Conservation (phyloP, 1,284 basidiomycete genomes). For the Ganoderma boninense region DNA sequence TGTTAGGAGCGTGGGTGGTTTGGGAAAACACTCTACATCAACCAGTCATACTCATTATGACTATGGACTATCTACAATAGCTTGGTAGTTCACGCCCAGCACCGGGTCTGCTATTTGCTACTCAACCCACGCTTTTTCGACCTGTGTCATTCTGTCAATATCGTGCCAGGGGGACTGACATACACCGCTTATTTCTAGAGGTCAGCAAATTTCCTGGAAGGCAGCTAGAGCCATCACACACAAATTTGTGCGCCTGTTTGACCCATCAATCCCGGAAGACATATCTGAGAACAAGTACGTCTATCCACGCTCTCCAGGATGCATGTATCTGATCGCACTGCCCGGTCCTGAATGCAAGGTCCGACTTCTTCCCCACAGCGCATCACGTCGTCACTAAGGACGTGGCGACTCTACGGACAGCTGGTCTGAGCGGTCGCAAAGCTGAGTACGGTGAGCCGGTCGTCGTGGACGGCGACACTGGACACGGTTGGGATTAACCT, state of each 20-base stretch:
- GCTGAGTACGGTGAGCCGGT: slow-evolving; percentile 79
- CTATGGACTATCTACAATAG: background rate
- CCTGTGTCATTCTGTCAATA: background rate
- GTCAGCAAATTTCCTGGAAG: slow-evolving; percentile 92
- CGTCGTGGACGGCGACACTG: background rate
- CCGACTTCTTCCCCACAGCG: slow-evolving; percentile 73
- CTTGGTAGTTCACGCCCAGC: background rate
- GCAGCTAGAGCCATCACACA: slow-evolving; percentile 90
- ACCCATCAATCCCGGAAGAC: slow-evolving; percentile 77
- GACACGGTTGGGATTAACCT: background rate
- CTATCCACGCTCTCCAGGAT: slow-evolving; percentile 29
- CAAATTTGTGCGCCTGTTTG: slow-evolving; percentile 81
- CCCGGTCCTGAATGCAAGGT: slow-evolving; percentile 19
- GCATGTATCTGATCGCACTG: slow-evolving; percentile 7
- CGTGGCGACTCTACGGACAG: slow-evolving; percentile 65
- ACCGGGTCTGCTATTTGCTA: background rate
- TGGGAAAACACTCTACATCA: background rate
- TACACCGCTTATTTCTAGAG: slow-evolving; percentile 48
- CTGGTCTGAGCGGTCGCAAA: slow-evolving; percentile 83
- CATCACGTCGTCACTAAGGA: slow-evolving; percentile 70
- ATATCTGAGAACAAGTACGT: slow-evolving; percentile 51
- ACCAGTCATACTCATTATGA: background rate
- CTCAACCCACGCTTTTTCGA: background rate
- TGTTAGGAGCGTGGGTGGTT: background rate
- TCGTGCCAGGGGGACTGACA: background rate